A percentile compares a stretch with the other conserved stretches of the same genome.
Conservation (phyloP, 176 grass and related monocot species). For the Ampelocalamus luodianensis region DNA sequence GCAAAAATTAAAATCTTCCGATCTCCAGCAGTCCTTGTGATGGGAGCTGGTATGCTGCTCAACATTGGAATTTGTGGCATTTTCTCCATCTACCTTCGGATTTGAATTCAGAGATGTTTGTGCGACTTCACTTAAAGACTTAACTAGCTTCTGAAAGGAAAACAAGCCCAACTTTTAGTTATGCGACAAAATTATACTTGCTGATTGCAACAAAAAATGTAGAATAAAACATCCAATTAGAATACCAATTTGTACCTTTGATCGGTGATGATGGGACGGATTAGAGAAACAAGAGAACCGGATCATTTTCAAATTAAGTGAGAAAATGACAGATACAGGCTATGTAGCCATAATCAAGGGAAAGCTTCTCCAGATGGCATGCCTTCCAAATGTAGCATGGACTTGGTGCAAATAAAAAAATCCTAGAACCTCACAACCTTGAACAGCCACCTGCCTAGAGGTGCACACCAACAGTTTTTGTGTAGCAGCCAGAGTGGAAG, state of each 20-base stretch:
- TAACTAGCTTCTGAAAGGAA: not conserved
- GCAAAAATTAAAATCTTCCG: not conserved
- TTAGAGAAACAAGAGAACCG: constrained; percentile 30
- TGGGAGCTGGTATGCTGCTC: not conserved
- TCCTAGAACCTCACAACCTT: not conserved
- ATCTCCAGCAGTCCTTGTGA: not conserved
- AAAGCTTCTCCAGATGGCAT: constrained; percentile 15
- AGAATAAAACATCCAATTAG: not conserved
- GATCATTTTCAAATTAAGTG: constrained; percentile 22
- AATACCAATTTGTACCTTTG: not conserved
- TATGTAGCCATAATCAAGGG: constrained; percentile 49
- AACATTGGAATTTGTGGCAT: not conserved
- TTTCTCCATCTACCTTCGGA: not conserved
- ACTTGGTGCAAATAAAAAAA: not conserved
- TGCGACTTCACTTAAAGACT: not conserved
- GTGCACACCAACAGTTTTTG: not conserved
- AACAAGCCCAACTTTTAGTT: not conserved
- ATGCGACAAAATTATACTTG: not conserved
- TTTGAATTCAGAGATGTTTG: not conserved
- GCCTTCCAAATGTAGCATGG: constrained; percentile 41
- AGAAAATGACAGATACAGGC: not conserved
- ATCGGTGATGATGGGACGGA: not conserved
- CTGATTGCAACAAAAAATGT: not conserved
- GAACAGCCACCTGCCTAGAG: not conserved
- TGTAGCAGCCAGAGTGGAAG: not conserved